Percentiles rank a stretch among this genome's conserved stretches.
phyloP scores from a whole-genome alignment of 768 basidiomycete species.

The Daedalea quercina region DNA sequence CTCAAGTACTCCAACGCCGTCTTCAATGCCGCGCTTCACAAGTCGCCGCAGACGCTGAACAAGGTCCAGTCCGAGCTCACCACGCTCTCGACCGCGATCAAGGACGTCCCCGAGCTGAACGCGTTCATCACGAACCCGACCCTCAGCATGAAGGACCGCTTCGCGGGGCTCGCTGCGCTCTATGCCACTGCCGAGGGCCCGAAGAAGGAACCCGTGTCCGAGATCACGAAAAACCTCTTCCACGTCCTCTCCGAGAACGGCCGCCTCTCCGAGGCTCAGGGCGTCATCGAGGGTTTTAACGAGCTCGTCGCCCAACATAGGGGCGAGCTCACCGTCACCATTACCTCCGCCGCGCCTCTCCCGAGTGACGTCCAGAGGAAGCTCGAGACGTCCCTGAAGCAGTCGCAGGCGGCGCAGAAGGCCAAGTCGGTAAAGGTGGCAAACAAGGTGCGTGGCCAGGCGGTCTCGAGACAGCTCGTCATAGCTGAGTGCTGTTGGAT shows the following conservation, averaged over 20 bases:
- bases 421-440: slow-evolving; percentile 85
- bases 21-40: slow-evolving; percentile 74
- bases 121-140: slow-evolving; percentile 88
- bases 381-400: slow-evolving; percentile 82
- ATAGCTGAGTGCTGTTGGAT: background rate
- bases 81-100: slow-evolving; percentile 63
- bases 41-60: slow-evolving; percentile 76
- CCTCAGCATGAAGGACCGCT: slow-evolving; percentile 73
- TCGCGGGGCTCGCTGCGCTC: slow-evolving; percentile 57
- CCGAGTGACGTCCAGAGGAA: slow-evolving; percentile 68
- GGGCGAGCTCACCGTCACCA: slow-evolving; percentile 88
- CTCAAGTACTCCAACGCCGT: slow-evolving; percentile 80
- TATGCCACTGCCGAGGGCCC: slow-evolving; percentile 59
- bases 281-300: slow-evolving; percentile 88
- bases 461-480: background rate
- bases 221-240: slow-evolving; percentile 91
- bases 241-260: slow-evolving; percentile 89
- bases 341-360: slow-evolving; percentile 83
- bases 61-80: slow-evolving; percentile 83
- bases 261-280: slow-evolving; percentile 74
- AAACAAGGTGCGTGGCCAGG: slow-evolving; percentile 65
- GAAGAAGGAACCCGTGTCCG: slow-evolving; percentile 74
- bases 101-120: slow-evolving; percentile 54
- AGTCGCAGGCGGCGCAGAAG: slow-evolving; percentile 75
- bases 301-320: slow-evolving; percentile 83